Base-by-base conservation (phyloP, 1,139 yeast genomes). In the Kurtzmaniella quercitrusa region DNA sequence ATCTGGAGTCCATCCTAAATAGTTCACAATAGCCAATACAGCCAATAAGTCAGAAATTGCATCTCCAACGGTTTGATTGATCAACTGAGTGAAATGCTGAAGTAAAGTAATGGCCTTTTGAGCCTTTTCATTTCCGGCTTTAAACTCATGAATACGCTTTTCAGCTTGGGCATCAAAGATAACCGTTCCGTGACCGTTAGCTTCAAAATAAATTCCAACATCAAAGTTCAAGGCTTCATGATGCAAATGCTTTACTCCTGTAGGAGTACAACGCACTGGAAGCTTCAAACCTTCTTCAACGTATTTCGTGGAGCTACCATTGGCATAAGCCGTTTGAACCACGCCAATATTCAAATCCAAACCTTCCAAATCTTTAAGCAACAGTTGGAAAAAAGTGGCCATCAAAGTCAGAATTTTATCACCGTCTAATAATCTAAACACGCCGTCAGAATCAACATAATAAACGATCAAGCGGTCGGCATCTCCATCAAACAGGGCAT, bases 111-210 rank as follows among this genome's bases (percentile, higher is more conserved):
- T 64, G 1, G 88, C 80, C 19, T 50, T 44, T 11, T 39, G 45
- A 38, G 73, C 74, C 33, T 56, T 52, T 7, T 61, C 61, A 18
- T 56, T 49, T 6, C 40, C 41, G 2, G 61, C 38, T 33, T 58
- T 46, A 46, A 65, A 62, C 11, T 47, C 54, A 41, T 62, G 61
- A 20, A 65, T 60, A 35, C 60, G 54, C 30, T 55, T 61, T 49
- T 71, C 76, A 44, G 76, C 88, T 16, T 74, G 74, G 0, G 77
- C 73, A 5, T 87, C 79, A 59, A 93, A 94, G 17, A 89, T 68
- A 3, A 93, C 95, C 0, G 99, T 94, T 12, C 99, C 99, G 57
- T 93, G 99, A n/a, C 99, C 99, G 59, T 93, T 93, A 42, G 99
- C 98, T 68, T 93, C 99, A 56, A 93, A 93, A 64, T 94, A 93